Conservation (phyloP, 2,329 filamentous ascomycete genomes). For the Dryadomyces quercus-mongolicae region DNA sequence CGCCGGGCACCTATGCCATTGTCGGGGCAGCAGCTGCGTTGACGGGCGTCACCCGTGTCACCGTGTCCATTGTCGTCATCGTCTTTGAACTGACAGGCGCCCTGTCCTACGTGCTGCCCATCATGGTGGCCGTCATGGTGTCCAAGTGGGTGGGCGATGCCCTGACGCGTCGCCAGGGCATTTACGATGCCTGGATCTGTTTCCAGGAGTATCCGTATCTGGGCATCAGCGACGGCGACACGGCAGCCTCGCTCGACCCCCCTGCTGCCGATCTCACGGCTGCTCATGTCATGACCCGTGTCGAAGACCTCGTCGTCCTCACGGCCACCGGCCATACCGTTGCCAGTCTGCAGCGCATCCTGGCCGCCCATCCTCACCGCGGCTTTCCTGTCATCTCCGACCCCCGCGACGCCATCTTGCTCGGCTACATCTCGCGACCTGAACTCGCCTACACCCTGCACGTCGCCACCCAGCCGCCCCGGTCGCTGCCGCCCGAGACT, state of each 20-base stretch:
- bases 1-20: constrained; percentile 90
- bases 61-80: constrained; percentile 95
- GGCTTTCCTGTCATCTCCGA: constrained; percentile 87
- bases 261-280: constrained; percentile 70
- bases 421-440: constrained; percentile 88
- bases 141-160: constrained; percentile 98
- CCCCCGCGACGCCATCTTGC: constrained; percentile 60
- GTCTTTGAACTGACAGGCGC: constrained; percentile 98
- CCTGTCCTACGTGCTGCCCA: constrained; percentile 89
- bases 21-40: constrained; percentile 92
- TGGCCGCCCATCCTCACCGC: constrained; percentile 65
- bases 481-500: constrained; percentile 53
- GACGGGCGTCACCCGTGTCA: constrained; percentile 88
- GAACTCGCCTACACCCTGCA: constrained; percentile 76
- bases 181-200: constrained; percentile 97
- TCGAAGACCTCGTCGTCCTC: constrained; percentile 82
- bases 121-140: constrained; percentile 98
- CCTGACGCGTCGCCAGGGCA: constrained; percentile 77
- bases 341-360: constrained; percentile 55
- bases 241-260: not conserved
- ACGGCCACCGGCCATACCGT: constrained; percentile 84
- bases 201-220: constrained; percentile 93
- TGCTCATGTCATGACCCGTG: constrained; percentile 81
- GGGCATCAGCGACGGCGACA: constrained; percentile 20
- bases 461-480: constrained; percentile 41